phyloP scores from a whole-genome alignment of 2,329 filamentous ascomycete genomes.

The Emergomyces orientalis region DNA sequence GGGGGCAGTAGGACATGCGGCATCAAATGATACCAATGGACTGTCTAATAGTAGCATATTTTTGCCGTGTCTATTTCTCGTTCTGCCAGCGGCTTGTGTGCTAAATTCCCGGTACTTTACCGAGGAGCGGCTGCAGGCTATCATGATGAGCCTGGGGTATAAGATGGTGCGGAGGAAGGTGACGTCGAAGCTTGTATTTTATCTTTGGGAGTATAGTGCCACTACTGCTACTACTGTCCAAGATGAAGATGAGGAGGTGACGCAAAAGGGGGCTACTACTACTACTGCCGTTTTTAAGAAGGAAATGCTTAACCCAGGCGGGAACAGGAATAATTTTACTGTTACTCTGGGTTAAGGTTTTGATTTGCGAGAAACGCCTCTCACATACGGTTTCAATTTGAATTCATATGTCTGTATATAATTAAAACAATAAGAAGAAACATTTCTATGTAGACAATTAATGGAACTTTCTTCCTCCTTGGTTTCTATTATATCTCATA shows the following conservation, averaged over 20 bases:
- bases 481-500: background rate
- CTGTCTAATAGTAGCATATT: slow-evolving; percentile 10
- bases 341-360: slow-evolving; percentile 49
- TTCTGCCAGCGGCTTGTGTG: slow-evolving; percentile 79
- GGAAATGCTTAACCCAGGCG: slow-evolving; percentile 64
- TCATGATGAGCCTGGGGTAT: slow-evolving; percentile 75
- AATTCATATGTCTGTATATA: too few species aligned
- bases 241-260: slow-evolving; percentile 8
- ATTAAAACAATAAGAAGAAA: background rate
- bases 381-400: background rate
- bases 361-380: background rate
- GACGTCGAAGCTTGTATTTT: slow-evolving; percentile 78
- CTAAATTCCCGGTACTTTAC: slow-evolving; percentile 85
- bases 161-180: slow-evolving; percentile 55
- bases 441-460: background rate
- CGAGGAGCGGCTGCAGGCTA: slow-evolving; percentile 55
- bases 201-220: slow-evolving; percentile 59
- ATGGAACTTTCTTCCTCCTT: background rate
- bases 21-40: slow-evolving; percentile 14
- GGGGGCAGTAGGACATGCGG: background rate
- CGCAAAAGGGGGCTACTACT: background rate
- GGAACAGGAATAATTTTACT: slow-evolving; percentile 80
- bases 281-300: slow-evolving; percentile 50
- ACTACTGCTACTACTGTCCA: background rate
- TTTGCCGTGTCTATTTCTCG: slow-evolving; percentile 63